Percentiles rank a stretch among this genome's conserved stretches.
These are phyloP conservation scores for Thielaviopsis ethacetica DNA, from an alignment of 2,329 filamentous ascomycete genomes.

Conservation along the genomic window DNA sequence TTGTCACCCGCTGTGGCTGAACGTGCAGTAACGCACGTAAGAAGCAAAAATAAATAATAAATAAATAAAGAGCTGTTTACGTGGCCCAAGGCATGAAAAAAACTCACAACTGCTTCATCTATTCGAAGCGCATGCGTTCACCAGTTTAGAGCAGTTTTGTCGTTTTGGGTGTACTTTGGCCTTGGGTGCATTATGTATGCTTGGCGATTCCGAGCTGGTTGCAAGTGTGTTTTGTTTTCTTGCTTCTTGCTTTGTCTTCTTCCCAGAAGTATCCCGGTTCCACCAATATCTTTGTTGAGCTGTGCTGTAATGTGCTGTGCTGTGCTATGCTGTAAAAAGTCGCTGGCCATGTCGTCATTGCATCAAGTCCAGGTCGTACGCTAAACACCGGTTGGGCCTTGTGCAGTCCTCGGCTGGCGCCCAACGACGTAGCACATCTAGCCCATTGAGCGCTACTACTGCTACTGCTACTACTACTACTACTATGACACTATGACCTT, in stretches of 20 bases:
- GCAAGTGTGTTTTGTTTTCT: background rate
- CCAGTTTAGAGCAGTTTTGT: background rate
- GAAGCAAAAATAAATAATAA: no score
- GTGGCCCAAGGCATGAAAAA: background rate
- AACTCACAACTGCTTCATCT: background rate
- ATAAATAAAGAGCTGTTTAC: background rate
- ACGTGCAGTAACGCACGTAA: no score
- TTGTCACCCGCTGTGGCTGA: no score
- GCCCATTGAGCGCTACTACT: no score
- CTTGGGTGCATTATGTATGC: no score
- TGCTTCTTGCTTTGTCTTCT: no score
- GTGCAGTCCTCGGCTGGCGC: background rate
- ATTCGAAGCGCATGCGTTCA: background rate
- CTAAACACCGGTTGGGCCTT: background rate
- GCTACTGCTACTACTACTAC: no score
- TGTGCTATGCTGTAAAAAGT: background rate
- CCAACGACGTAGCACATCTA: background rate
- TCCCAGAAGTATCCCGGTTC: no score
- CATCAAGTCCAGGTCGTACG: background rate
- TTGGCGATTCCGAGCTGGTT: background rate
- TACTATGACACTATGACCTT: no score
- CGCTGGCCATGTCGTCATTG: background rate
- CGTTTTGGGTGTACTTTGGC: background rate
- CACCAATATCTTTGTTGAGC: background rate
- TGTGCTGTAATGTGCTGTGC: no score